Evolutionary conservation across 1,139 yeast species (phyloP), one percentile per base, ranked within the genome.

Genomic region (Yamadazyma trypodendri): DNA sequence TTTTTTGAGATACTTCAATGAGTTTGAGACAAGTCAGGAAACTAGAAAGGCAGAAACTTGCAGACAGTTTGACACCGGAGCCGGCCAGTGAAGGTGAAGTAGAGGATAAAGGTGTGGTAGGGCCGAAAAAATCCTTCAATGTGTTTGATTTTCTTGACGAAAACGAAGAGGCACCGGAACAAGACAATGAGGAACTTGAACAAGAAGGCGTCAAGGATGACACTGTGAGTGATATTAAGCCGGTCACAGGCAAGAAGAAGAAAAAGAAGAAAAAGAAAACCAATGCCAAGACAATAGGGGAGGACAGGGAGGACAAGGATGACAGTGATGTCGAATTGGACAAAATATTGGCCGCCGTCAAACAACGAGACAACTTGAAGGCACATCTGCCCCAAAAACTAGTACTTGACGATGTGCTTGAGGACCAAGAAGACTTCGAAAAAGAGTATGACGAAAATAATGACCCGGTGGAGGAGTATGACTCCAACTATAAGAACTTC

Each of bases 21-120:
- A 81, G 89, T 66, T 78, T 84, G 2, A 71, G 89, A 54, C 85
- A 84, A 7, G 60, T 83, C 40, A 72, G 76, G 49, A 71, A 76
- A 44, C 61, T 80, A 10, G 75, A 72, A 38, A 61, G 61, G 40
- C 69, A 71, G 43, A 65, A 63, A 37, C 65, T 68, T 38, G 72
- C 68, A 23, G 47, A 32, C 20, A 22, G 24, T 6, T 24, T 13
- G 12, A 17, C 36, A 23, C 41, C 38, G 14, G 50, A 37, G 14
- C 25, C 15, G 2, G 34, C 15, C 11, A 20, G 25, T 9, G 29
- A 40, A 23, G 45, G 40, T 4, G 45, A 39, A 4, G 23, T 43
- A 11, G 47, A 46, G 23, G 55, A 46, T 13, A 3, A 5, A 11
- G 52, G 37, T 3, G 49, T 41, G 11, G 44, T 44, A 5, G 49